Conservation (phyloP, 2,329 filamentous ascomycete genomes). For the Hirsutella minnesotensis region DNA sequence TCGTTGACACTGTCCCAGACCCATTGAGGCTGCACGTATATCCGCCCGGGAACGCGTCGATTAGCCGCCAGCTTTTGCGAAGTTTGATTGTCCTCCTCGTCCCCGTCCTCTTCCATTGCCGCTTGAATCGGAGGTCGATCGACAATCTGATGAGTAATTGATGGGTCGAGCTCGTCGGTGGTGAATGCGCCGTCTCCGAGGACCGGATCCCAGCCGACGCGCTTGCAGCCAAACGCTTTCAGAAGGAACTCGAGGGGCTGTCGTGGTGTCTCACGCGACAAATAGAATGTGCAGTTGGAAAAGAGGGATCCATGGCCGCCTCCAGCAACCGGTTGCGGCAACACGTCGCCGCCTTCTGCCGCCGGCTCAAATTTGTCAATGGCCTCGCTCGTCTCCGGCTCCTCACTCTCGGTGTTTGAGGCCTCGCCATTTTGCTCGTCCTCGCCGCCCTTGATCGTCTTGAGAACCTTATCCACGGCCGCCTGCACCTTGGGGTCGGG, state of each 20-base stretch:
- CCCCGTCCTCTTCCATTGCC: conserved; percentile 34
- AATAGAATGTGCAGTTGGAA: conserved; percentile 77
- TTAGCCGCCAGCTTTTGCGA: conserved; percentile 46
- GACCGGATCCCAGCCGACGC: conserved; percentile 87
- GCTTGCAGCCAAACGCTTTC: conserved; percentile 87
- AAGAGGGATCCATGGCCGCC: conserved; percentile 67
- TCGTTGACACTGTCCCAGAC: conserved; percentile 96
- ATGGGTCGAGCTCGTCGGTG: conserved; percentile 71
- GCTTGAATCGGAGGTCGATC: conserved; percentile 71
- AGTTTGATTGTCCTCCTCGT: conserved; percentile 49
- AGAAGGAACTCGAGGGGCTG: conserved; percentile 87
- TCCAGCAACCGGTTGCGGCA: conserved; percentile 66
- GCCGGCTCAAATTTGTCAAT: conserved; percentile 89
- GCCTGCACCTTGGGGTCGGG: conserved; percentile 52
- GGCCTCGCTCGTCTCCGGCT: conserved; percentile 42
- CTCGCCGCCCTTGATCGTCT: conserved; percentile 49
- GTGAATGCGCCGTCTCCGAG: conserved; percentile 89
- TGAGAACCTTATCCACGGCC: conserved; percentile 57
- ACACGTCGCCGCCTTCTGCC: conserved; percentile 71
- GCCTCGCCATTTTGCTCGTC: conserved; percentile 20
- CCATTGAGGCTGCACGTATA: conserved; percentile 95
- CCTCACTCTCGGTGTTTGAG: conserved; percentile 26
- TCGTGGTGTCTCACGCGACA: conserved; percentile 86
- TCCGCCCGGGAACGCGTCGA: conserved; percentile 76
- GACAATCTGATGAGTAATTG: conserved; percentile 93